These are phyloP conservation scores for Bonia amplexicaulis DNA, from an alignment of 176 grass and related monocot genomes.

Conservation along the genomic window DNA sequence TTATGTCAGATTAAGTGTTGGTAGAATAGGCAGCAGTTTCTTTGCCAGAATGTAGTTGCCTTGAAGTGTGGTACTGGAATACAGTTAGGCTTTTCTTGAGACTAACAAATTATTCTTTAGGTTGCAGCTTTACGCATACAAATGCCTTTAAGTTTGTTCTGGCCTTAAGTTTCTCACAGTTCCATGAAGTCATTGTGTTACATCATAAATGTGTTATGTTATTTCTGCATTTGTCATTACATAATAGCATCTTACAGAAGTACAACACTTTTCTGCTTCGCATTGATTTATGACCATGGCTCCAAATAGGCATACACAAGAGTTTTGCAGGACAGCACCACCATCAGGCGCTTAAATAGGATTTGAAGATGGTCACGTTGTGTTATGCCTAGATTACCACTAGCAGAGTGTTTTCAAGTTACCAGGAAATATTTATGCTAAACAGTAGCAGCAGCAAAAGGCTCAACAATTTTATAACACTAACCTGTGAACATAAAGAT, in stretches of 20 bases:
- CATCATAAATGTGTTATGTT: not conserved
- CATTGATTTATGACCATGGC: not conserved
- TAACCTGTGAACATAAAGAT: constrained; percentile 97
- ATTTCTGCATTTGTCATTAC: not conserved
- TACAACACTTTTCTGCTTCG: not conserved
- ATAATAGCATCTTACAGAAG: not conserved
- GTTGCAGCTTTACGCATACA: not conserved
- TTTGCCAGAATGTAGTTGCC: not conserved
- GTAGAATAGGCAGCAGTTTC: not conserved
- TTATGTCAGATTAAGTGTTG: not conserved
- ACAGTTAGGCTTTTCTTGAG: not conserved
- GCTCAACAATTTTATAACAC: not conserved
- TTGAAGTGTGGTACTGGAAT: not conserved
- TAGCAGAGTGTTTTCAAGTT: not conserved
- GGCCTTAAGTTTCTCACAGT: not conserved
- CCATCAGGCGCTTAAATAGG: not conserved
- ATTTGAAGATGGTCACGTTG: not conserved
- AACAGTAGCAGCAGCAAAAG: not conserved
- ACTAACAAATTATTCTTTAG: not conserved
- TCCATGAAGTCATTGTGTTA: not conserved
- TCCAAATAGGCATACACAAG: not conserved
- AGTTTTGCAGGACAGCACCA: not conserved
- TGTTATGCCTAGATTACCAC: not conserved
- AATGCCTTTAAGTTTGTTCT: not conserved
- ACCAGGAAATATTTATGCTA: not conserved